Percentiles rank a stretch among this genome's conserved stretches.
phyloP scores from a whole-genome alignment of 108 stramenopile species.

The Cyclotella choctawhatcheeana region DNA sequence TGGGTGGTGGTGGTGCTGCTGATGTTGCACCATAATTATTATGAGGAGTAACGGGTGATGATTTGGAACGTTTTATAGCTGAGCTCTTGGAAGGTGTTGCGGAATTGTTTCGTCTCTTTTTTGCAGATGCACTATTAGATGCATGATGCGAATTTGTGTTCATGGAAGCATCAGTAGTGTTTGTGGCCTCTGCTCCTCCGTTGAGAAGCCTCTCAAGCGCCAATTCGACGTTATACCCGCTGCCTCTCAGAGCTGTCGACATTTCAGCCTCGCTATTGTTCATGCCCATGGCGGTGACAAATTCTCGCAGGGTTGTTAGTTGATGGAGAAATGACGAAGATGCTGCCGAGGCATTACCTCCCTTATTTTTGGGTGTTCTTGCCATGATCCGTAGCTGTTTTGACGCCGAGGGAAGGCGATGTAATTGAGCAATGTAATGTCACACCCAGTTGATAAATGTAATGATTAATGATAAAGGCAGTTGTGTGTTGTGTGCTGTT shows the following conservation, averaged over 20 bases:
- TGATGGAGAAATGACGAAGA: slow-evolving; percentile 57
- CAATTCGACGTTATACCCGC: slow-evolving; percentile 69
- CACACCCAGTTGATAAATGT: too few species aligned
- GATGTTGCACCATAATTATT: neutral
- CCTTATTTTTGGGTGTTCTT: slow-evolving; percentile 5
- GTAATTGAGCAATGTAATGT: neutral
- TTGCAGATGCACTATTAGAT: slow-evolving; percentile 13
- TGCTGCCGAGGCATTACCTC: slow-evolving; percentile 1
- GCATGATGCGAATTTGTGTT: neutral
- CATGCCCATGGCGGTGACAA: slow-evolving; percentile 46
- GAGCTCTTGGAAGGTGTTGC: neutral
- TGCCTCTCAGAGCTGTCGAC: slow-evolving; percentile 54
- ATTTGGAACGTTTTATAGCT: neutral
- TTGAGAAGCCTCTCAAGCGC: slow-evolving; percentile 76
- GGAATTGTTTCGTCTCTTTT: neutral
- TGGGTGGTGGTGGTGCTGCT: neutral
- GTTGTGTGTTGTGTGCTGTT: too few species aligned
- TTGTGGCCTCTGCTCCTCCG: slow-evolving; percentile 30
- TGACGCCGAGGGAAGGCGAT: neutral
- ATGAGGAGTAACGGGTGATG: slow-evolving; percentile 6
- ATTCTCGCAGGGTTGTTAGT: slow-evolving; percentile 59
- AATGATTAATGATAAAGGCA: too few species aligned
- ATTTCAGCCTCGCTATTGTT: slow-evolving; percentile 57
- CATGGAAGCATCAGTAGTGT: neutral
- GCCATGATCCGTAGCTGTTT: slow-evolving; percentile 5